A percentile compares a stretch with the other conserved stretches of the same genome.
Evolutionary conservation across 768 basidiomycete species (phyloP).

Genomic region (Amanita rubescens): DNA sequence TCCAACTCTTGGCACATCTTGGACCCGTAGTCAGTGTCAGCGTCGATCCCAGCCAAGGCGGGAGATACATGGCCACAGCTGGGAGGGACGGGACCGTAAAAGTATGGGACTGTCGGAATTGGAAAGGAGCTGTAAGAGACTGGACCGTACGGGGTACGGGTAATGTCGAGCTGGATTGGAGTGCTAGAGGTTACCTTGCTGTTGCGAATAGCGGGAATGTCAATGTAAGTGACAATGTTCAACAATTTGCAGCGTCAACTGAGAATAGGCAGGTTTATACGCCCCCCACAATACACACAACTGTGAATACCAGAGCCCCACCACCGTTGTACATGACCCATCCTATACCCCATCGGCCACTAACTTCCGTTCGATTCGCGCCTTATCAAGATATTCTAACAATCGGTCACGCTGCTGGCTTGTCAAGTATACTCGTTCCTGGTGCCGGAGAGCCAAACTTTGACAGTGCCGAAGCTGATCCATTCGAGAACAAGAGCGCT

Average conservation of each 20-base stretch:
- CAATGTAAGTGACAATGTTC: slow-evolving; percentile 45
- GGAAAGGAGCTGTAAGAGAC: slow-evolving; percentile 81
- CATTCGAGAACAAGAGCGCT: slow-evolving; percentile 79
- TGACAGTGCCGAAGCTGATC: slow-evolving; percentile 90
- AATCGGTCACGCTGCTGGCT: slow-evolving; percentile 68
- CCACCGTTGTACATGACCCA: slow-evolving; percentile 90
- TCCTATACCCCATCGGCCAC: slow-evolving; percentile 71
- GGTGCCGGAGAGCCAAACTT: slow-evolving; percentile 94
- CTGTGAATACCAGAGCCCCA: slow-evolving; percentile 38
- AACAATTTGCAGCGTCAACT: not conserved
- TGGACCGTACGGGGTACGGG: slow-evolving; percentile 64
- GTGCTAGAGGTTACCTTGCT: slow-evolving; percentile 74
- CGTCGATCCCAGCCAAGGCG: slow-evolving; percentile 79
- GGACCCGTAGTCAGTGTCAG: slow-evolving; percentile 79
- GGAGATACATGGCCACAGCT: slow-evolving; percentile 85
- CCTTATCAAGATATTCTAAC: slow-evolving; percentile 85
- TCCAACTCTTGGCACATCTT: slow-evolving; percentile 85
- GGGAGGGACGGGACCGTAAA: slow-evolving; percentile 88
- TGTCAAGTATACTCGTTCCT: slow-evolving; percentile 84
- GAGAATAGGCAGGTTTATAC: slow-evolving; percentile 54
- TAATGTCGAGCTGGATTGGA: slow-evolving; percentile 71
- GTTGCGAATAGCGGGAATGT: slow-evolving; percentile 80
- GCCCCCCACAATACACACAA: slow-evolving; percentile 53
- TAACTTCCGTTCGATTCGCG: slow-evolving; percentile 72
- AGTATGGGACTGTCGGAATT: slow-evolving; percentile 95